Conservation (phyloP, 148 eudicot genomes). For the Heliosperma pusillum region DNA sequence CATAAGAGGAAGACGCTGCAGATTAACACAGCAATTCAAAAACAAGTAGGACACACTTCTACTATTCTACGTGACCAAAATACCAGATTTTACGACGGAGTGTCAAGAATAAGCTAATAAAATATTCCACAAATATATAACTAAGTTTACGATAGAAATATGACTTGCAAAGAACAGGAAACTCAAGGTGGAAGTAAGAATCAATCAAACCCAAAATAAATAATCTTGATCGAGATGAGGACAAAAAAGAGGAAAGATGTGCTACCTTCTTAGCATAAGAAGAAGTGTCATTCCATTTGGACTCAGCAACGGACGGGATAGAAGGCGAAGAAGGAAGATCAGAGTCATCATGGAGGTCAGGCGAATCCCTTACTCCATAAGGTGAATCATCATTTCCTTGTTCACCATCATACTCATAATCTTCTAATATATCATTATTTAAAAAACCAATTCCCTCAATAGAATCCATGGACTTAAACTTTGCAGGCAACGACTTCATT, state of each 20-base stretch:
- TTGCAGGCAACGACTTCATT: constrained; percentile 77
- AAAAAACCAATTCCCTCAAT: constrained; percentile 14
- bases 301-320: constrained; percentile 40
- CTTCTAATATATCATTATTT: constrained; percentile 26
- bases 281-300: constrained; percentile 79
- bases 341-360: constrained; percentile 28
- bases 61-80: too few relatives aligned
- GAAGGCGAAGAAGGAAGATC: constrained; percentile 45
- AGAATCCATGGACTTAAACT: constrained; percentile 45
- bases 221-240: background rate
- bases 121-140: background rate
- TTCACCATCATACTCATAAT: background rate
- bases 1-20: background rate
- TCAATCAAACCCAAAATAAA: background rate
- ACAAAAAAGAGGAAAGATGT: constrained; percentile 13
- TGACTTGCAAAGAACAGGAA: constrained; percentile 1
- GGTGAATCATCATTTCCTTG: constrained; percentile 51
- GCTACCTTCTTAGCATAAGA: constrained; percentile 75
- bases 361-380: constrained; percentile 33
- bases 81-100: background rate
- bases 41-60: background rate
- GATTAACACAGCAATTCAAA: background rate
- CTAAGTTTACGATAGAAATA: background rate
- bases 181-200: background rate
- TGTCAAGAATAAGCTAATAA: background rate